A percentile compares a stretch with the other conserved stretches of the same genome.
Evolutionary conservation across 192 early-diverging fungal species (phyloP).

Genomic region (Backusella tarrabulga): DNA sequence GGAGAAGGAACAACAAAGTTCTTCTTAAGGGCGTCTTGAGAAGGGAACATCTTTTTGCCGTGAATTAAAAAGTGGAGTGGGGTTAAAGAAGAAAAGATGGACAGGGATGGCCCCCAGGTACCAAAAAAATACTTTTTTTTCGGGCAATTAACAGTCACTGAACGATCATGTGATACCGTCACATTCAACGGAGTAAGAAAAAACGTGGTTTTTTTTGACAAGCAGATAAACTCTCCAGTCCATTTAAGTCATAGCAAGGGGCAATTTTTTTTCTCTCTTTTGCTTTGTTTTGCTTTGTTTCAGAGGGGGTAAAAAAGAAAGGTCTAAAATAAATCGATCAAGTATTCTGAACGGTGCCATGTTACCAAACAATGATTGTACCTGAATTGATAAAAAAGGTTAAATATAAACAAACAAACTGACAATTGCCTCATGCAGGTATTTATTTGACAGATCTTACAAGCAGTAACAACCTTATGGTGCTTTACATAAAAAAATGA

Average conservation of each 20-base stretch:
- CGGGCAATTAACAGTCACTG: not conserved
- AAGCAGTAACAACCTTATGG: not conserved
- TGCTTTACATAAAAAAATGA: not conserved
- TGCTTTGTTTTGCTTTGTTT: not conserved
- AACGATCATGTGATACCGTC: not conserved
- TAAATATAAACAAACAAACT: not conserved
- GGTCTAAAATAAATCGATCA: not conserved
- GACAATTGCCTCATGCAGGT: not conserved
- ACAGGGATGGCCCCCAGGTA: constrained; percentile 6
- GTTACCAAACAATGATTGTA: not conserved
- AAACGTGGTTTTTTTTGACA: not conserved
- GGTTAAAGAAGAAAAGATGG: constrained; percentile 1
- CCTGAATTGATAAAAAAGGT: not conserved
- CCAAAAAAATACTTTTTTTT: constrained; percentile 7
- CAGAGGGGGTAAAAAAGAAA: too few relatives aligned
- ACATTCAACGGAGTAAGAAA: not conserved
- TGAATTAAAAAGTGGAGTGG: constrained; percentile 8
- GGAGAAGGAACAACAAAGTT: constrained; percentile 36
- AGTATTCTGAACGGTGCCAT: not conserved
- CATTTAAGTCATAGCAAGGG: not conserved
- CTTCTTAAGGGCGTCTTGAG: constrained; percentile 34
- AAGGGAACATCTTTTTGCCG: constrained; percentile 32
- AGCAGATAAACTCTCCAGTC: not conserved
- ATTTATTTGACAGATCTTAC: not conserved
- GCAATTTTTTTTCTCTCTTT: not conserved